phyloP scores from a whole-genome alignment of 331 rosid species.

The Rhamnella rubrinervis region DNA sequence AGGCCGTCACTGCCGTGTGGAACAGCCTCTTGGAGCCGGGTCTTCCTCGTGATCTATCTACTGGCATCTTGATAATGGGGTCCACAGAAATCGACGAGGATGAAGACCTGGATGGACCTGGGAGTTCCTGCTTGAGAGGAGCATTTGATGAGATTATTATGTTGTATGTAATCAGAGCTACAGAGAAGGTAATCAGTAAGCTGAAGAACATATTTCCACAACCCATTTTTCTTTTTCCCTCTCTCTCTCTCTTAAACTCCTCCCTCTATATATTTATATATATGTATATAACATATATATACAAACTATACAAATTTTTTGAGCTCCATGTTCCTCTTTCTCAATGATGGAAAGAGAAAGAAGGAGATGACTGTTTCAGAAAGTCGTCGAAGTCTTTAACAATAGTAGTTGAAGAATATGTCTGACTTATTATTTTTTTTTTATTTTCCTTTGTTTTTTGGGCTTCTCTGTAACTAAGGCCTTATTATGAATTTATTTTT shows the following conservation, averaged over 20 bases:
- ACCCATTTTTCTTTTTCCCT: constrained; percentile 48
- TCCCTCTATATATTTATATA: not conserved
- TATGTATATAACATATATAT: not conserved
- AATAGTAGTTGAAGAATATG: not conserved
- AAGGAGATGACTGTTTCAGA: constrained; percentile 10
- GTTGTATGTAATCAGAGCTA: constrained; percentile 91
- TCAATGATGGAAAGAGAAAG: not conserved
- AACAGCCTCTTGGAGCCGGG: constrained; percentile 53
- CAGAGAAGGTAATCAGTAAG: constrained; percentile 69
- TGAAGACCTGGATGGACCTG: constrained; percentile 64
- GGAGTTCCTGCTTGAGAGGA: constrained; percentile 81
- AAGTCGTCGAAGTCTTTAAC: constrained; percentile 29
- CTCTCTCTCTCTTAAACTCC: not conserved
- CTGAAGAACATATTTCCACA: constrained; percentile 87
- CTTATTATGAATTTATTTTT: too few relatives aligned
- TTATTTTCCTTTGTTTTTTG: not conserved
- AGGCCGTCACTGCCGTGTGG: constrained; percentile 96
- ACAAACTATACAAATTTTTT: too few relatives aligned
- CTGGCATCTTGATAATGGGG: constrained; percentile 94
- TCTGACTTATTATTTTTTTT: not conserved
- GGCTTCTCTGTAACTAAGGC: not conserved
- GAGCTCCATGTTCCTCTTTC: not conserved
- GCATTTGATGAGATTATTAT: constrained; percentile 82
- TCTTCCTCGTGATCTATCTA: constrained; percentile 31
- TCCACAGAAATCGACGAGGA: constrained; percentile 47